phyloP scores from a whole-genome alignment of 805 yeast species.

The Starmerella scarabaei region DNA sequence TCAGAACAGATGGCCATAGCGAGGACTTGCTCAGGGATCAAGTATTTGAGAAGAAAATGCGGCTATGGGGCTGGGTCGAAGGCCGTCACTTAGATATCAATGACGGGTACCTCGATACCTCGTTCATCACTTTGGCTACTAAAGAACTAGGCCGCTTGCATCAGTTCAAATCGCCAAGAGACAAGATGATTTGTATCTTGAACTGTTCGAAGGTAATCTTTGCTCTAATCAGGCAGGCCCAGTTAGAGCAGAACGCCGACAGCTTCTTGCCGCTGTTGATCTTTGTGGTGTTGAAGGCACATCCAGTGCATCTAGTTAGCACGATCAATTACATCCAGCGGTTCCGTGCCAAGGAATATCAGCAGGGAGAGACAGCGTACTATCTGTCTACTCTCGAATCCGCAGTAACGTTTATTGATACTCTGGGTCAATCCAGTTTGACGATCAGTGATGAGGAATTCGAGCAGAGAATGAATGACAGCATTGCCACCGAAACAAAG shows the following conservation, averaged over 20 bases:
- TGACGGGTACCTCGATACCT: conserved; percentile 33
- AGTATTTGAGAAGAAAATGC: conserved; percentile 37
- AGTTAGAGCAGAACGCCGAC: conserved; percentile 78
- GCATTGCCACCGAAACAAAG: conserved; percentile 30
- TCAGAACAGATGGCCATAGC: conserved; percentile 42
- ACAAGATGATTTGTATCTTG: conserved; percentile 78
- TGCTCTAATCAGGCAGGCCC: conserved; percentile 59
- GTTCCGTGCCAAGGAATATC: conserved; percentile 60
- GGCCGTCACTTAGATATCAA: conserved; percentile 70
- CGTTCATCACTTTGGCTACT: conserved; percentile 54
- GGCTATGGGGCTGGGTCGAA: conserved; percentile 57
- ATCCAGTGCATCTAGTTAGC: conserved; percentile 52
- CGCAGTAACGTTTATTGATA: conserved; percentile 67
- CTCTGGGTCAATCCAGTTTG: conserved; percentile 43
- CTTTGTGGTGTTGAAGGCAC: conserved; percentile 59
- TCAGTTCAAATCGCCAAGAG: conserved; percentile 83
- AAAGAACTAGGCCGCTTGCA: conserved; percentile 66
- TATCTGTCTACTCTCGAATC: conserved; percentile 83
- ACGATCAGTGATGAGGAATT: conserved; percentile 51
- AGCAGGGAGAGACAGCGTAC: conserved; percentile 81
- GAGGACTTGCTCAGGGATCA: conserved; percentile 54
- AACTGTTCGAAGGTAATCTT: conserved; percentile 89
- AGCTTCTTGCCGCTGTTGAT: conserved; percentile 82
- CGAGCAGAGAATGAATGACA: conserved; percentile 32
- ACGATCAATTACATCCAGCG: conserved; percentile 76